Percentiles rank a stretch among this genome's conserved stretches.
Evolutionary conservation across 768 basidiomycete genomes (phyloP).

Genomic region (Artomyces pyxidatus): DNA sequence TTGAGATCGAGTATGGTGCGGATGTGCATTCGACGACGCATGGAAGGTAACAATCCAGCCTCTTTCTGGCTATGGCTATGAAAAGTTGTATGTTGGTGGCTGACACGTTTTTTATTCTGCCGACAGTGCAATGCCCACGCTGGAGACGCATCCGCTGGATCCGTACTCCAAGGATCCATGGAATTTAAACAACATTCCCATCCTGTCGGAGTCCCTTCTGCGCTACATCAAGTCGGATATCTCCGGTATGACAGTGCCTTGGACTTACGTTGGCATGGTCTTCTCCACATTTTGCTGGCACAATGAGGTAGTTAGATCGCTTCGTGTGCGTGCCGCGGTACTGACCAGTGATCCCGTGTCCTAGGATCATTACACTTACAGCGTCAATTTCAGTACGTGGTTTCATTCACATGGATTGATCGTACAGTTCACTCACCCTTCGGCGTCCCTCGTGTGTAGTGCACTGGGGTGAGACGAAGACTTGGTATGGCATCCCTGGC

Average conservation of each 20-base stretch:
- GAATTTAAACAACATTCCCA: constrained; percentile 98
- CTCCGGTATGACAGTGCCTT: constrained; percentile 98
- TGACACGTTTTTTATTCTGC: constrained; percentile 3
- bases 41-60: constrained; percentile 61
- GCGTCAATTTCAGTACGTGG: constrained; percentile 81
- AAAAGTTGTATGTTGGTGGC: constrained; percentile 2
- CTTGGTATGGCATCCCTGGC: constrained; percentile 99
- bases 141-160: constrained; percentile 88
- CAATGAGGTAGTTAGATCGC: no score
- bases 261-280: constrained; percentile 99
- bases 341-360: constrained; percentile 7
- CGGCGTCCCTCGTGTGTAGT: constrained; percentile 37
- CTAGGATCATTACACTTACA: constrained; percentile 96
- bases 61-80: constrained; percentile 14
- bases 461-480: constrained; percentile 99
- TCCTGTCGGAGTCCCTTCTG: constrained; percentile 84
- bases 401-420: no score
- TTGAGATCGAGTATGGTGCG: constrained; percentile 99
- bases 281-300: constrained; percentile 99
- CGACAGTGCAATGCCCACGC: constrained; percentile 84
- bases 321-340: constrained; percentile 25
- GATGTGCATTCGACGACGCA: constrained; percentile 97
- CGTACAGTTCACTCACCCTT: not conserved
- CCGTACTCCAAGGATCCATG: constrained; percentile 86
- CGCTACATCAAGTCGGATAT: constrained; percentile 98